Evolutionary conservation across 1,284 basidiomycete species (phyloP).

Genomic region (Austroboletus niveus): DNA sequence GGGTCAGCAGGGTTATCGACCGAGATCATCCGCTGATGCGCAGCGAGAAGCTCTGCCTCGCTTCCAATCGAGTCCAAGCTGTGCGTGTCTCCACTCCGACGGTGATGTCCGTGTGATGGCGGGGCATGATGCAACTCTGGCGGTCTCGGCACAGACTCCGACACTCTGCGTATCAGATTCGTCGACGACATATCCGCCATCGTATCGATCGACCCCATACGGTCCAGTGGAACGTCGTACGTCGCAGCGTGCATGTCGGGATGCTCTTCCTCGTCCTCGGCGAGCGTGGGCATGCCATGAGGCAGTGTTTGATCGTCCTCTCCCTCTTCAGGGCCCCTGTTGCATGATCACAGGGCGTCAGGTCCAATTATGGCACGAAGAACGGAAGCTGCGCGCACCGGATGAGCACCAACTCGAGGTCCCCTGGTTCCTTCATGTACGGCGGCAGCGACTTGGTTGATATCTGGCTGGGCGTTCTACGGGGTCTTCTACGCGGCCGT

Average conservation of each 20-base stretch:
- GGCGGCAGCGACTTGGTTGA: slow-evolving; percentile 69
- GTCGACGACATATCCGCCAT: slow-evolving; percentile 21
- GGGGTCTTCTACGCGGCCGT: slow-evolving; percentile 45
- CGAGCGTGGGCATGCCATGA: slow-evolving; percentile 34
- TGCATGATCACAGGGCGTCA: background rate
- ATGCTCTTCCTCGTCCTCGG: slow-evolving; percentile 31
- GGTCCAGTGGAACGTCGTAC: slow-evolving; percentile 20
- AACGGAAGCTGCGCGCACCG: slow-evolving; percentile 40
- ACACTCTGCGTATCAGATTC: slow-evolving; percentile 18
- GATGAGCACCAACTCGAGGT: slow-evolving; percentile 72
- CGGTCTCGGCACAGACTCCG: slow-evolving; percentile 13
- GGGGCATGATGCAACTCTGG: slow-evolving; percentile 12
- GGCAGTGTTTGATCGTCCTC: slow-evolving; percentile 32
- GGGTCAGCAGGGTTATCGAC: too few species aligned
- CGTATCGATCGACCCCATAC: slow-evolving; percentile 25
- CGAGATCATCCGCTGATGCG: too few species aligned
- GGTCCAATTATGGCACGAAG: background rate
- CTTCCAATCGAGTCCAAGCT: too few species aligned
- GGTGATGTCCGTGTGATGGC: too few species aligned
- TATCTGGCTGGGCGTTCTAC: slow-evolving; percentile 60
- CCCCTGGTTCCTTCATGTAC: slow-evolving; percentile 79
- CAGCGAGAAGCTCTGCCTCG: too few species aligned
- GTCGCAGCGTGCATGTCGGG: slow-evolving; percentile 2
- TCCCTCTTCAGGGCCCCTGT: slow-evolving; percentile 40
- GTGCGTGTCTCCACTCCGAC: too few species aligned